Base-by-base conservation (phyloP, 495 filamentous ascomycete genomes). In the Neurospora sublineolata region DNA sequence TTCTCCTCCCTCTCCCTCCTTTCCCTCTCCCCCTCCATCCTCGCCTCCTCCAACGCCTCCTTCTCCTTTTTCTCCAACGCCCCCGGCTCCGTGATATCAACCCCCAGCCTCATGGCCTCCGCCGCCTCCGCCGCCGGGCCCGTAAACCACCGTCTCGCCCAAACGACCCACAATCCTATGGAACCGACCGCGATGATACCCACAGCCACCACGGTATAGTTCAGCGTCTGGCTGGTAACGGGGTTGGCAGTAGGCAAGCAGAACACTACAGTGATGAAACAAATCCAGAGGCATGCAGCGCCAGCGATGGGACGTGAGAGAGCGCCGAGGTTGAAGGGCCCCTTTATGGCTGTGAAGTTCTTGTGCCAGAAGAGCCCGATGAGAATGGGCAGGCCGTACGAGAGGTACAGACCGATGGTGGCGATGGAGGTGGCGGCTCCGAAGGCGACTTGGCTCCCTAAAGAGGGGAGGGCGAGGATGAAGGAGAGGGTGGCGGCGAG, bases 361-460 rank as follows among this genome's bases (percentile, higher is more conserved):
- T 38, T 23, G 67, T 78, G 78, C 77, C 83, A 89, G 69, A 88
- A 77, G 20, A 87, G 67, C 0, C 83, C 85, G 72, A 87, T 87
- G 46, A 91, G 79, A 72, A 91, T 90, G 0, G 88, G 90, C 20
- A 89, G 78, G 2, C 88, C 89, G 77, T 92, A 92, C 69, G 83
- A 86, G 38, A 91, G 83, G 42, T 90, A 90, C 6, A 92, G 79
- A 0, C 89, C 87, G 68, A 92, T 92, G n/a, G 90, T 92, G 20
- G 87, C 88, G 70, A 91, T 88, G 27, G 82, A 87, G 6, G 88
- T 92, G 40, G 85, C 89, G 23, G 87, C 89, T 20, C 82, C 80
- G 77, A 87, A 92, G 33, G 87, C 89, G 16, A 90, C 89, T 0
- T 79, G 78, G 8, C 83, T 86, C 14, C 89, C 89, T 0, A 91